Evolutionary conservation across 1,284 basidiomycete species (phyloP), one percentile per base, ranked within the genome.

Genomic region (Cutaneotrichosporon sp.): DNA sequence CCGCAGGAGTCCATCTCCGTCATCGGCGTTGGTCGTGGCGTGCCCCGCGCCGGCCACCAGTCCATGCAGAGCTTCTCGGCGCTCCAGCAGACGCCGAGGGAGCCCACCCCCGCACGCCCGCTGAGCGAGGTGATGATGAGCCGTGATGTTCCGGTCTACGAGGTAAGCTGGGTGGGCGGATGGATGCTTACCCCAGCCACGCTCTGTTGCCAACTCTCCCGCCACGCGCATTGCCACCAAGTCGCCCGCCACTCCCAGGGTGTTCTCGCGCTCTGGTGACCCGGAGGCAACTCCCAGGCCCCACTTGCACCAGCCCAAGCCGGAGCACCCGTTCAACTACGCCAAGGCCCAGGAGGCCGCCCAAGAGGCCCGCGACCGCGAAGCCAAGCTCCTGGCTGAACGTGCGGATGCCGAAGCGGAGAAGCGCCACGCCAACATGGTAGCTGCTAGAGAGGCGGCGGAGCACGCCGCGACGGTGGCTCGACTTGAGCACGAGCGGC

Each of bases 31-130:
- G 47, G 47, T 8, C 25, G 47, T 10, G 47, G 47, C 9, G 25
- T 50, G 1, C 47, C 47, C 10, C 47, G 47, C 13, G n/a, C n/a
- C n/a, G 47, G 47, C 27, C 47, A 50, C 47, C 27, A 50, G 27
- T 9, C 25, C 2, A 36, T 54, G 36, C 53, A 75, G 72, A 75
- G 14, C 60, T 77, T 38, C 74, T 50, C 47, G 1, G 47, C 9
- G 8, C 25, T 50, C 13, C 47, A n/a, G 3, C 16, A 31, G 24
- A 13, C 18, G 24, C 4, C 25, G 3, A 13, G 24, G 25, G 22
- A 47, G 25, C 20, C 22, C 8, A 3, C 24, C 10, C 29, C 31
- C 8, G 31, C n/a, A 14, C 51, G 51, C 8, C 51, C 51, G 2
- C 11, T 16, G 51, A 53, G 51, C 34, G 51, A 53, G 1, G 14